These are phyloP conservation scores for Fonsecaea multimorphosa DNA, from an alignment of 2,329 filamentous ascomycete species.

Conservation along the genomic window DNA sequence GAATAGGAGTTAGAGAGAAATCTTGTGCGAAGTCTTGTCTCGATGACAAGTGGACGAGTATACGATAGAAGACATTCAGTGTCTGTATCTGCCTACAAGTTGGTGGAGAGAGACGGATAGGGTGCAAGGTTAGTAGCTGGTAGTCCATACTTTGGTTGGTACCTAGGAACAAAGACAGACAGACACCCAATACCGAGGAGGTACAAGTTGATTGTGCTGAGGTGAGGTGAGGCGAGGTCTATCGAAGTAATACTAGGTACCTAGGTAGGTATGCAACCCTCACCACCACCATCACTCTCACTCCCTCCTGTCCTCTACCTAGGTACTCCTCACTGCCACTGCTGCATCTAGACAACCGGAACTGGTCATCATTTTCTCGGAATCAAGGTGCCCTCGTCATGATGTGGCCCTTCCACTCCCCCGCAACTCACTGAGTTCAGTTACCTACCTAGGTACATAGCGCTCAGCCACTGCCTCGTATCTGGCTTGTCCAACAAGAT, in stretches of 20 bases:
- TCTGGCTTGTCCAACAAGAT: not conserved
- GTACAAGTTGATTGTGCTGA: too few relatives aligned
- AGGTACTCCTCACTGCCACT: not conserved
- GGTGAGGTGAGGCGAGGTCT: not conserved
- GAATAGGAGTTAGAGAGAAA: conserved; percentile 2
- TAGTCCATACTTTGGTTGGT: not conserved
- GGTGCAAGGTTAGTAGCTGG: not conserved
- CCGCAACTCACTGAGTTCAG: not conserved
- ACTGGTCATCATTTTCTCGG: not conserved
- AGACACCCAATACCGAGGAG: too few relatives aligned
- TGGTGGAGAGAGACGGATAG: not conserved
- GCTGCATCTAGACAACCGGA: not conserved
- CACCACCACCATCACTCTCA: not conserved
- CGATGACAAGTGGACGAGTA: not conserved
- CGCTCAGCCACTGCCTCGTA: not conserved
- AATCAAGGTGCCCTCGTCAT: not conserved
- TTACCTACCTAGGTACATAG: not conserved
- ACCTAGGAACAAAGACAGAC: not conserved
- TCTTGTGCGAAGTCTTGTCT: not conserved
- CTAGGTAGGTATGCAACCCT: too few relatives aligned
- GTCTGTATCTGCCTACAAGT: not conserved
- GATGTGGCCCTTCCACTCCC: not conserved
- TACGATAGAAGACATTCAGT: not conserved
- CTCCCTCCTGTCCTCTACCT: not conserved
- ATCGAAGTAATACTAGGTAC: not conserved